Evolutionary conservation across 2,329 filamentous ascomycete genomes (phyloP).

Genomic region (Clonostachys solani): DNA sequence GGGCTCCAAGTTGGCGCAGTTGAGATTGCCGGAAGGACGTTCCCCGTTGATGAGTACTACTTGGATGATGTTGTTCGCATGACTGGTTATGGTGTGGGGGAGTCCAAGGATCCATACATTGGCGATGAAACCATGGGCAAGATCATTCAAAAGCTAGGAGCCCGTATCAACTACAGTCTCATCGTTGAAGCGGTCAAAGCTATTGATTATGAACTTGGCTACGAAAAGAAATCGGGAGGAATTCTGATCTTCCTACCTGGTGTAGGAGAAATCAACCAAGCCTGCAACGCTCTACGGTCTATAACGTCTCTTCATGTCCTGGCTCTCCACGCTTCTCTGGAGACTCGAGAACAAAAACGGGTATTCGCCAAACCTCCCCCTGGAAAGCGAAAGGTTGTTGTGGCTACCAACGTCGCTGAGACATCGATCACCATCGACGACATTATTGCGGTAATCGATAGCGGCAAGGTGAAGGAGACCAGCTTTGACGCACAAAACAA

Average conservation of each 20-base stretch:
- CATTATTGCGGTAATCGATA: slow-evolving; percentile 93
- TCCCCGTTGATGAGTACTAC: slow-evolving; percentile 85
- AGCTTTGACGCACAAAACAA: slow-evolving; percentile 89
- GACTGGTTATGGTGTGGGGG: slow-evolving; percentile 64
- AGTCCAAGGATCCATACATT: slow-evolving; percentile 37
- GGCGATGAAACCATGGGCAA: slow-evolving; percentile 60
- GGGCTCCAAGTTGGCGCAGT: slow-evolving; percentile 70
- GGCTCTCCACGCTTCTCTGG: slow-evolving; percentile 86
- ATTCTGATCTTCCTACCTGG: slow-evolving; percentile 96
- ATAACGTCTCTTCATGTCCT: slow-evolving; percentile 67
- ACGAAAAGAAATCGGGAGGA: slow-evolving; percentile 65
- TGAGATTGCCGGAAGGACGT: slow-evolving; percentile 84
- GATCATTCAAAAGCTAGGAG: slow-evolving; percentile 68
- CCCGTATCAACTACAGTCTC: slow-evolving; percentile 87
- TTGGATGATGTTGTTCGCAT: slow-evolving; percentile 81
- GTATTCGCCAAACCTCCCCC: slow-evolving; percentile 75
- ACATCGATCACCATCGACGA: slow-evolving; percentile 99
- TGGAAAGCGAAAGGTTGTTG: slow-evolving; percentile 87
- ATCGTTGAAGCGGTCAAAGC: slow-evolving; percentile 74
- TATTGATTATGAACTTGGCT: slow-evolving; percentile 72
- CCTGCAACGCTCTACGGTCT: slow-evolving; percentile 63
- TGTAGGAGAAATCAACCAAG: slow-evolving; percentile 84
- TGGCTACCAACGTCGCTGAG: slow-evolving; percentile 94
- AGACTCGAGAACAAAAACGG: slow-evolving; percentile 80
- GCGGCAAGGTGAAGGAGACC: slow-evolving; percentile 92